These are phyloP conservation scores for Rutstroemia sydowiana DNA, from an alignment of 2,329 filamentous ascomycete species.

Conservation along the genomic window DNA sequence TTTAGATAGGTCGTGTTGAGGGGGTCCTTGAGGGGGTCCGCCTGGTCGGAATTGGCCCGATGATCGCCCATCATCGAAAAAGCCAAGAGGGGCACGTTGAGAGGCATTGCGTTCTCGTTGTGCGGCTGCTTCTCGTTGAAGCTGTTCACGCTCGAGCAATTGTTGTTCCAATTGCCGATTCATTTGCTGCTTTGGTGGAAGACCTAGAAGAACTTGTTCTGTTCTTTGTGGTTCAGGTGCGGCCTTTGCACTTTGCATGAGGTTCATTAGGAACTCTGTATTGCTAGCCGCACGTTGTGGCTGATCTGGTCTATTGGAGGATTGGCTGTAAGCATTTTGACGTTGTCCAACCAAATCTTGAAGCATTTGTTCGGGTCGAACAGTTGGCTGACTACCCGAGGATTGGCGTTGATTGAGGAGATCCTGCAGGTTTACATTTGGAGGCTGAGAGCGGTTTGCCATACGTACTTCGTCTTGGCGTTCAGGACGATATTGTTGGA, in stretches of 20 bases:
- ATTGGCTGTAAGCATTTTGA: constrained; percentile 46
- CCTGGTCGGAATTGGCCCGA: constrained; percentile 20
- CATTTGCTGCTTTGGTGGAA: constrained; percentile 27
- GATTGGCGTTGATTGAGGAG: constrained; percentile 40
- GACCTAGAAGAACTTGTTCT: constrained; percentile 47
- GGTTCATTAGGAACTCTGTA: constrained; percentile 75
- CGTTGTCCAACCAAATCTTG: constrained; percentile 55
- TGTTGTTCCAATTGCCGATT: constrained; percentile 38
- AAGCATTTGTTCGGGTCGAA: constrained; percentile 51
- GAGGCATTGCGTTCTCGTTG: constrained; percentile 26
- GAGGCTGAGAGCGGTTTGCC: constrained; percentile 28
- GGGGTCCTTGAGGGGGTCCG: constrained; percentile 21
- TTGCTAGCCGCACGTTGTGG: constrained; percentile 44
- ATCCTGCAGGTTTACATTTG: constrained; percentile 42
- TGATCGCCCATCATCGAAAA: constrained; percentile 25
- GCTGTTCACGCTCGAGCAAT: constrained; percentile 35
- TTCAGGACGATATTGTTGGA: constrained; percentile 31
- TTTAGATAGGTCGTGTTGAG: constrained; percentile 23
- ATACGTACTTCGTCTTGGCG: constrained; percentile 25
- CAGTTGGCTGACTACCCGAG: constrained; percentile 31
- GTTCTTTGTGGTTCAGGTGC: constrained; percentile 43
- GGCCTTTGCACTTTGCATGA: constrained; percentile 59
- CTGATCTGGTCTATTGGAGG: constrained; percentile 40
- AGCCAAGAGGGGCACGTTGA: constrained; percentile 32
- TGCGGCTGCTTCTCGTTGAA: constrained; percentile 23